Evolutionary conservation across 2,329 filamentous ascomycete genomes (phyloP).

Genomic region (Ophiostoma fasciatum): DNA sequence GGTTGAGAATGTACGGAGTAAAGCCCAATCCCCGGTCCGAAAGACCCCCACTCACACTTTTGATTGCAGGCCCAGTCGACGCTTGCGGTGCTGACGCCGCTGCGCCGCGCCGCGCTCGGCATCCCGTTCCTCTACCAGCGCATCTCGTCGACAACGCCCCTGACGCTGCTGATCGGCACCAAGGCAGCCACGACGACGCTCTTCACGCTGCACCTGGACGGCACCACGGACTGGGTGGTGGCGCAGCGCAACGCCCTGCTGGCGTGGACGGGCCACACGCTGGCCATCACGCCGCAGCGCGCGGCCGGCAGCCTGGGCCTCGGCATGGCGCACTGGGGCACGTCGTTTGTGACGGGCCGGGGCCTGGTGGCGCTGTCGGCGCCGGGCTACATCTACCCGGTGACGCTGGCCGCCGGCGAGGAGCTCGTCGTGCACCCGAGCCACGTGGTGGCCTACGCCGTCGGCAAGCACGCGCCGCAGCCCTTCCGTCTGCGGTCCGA

Average conservation of each 20-base stretch:
- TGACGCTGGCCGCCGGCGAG: constrained; percentile 68
- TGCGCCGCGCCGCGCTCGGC: constrained; percentile 64
- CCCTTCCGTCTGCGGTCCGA: constrained; percentile 57
- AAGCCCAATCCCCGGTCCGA: too few species aligned
- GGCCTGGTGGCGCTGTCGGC: constrained; percentile 75
- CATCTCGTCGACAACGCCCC: constrained; percentile 72
- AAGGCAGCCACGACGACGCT: constrained; percentile 80
- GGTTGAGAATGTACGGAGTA: constrained; percentile 66
- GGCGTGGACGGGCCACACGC: constrained; percentile 91
- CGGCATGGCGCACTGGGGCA: constrained; percentile 80
- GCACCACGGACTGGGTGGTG: constrained; percentile 89
- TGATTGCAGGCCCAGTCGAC: constrained; percentile 65
- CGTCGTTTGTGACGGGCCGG: constrained; percentile 72
- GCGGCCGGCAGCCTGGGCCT: constrained; percentile 29
- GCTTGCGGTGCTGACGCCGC: constrained; percentile 70
- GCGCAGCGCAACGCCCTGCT: constrained; percentile 74
- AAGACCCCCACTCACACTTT: too few species aligned
- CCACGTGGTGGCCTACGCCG: constrained; percentile 81
- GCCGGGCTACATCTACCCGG: constrained; percentile 77
- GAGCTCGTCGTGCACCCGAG: constrained; percentile 84
- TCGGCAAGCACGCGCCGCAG: constrained; percentile 56
- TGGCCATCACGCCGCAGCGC: constrained; percentile 60
- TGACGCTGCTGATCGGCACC: constrained; percentile 78
- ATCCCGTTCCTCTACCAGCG: constrained; percentile 93
- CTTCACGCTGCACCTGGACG: constrained; percentile 76